Conservation (phyloP, 139 green algal species). For the Chlamydomonas asymmetrica region DNA sequence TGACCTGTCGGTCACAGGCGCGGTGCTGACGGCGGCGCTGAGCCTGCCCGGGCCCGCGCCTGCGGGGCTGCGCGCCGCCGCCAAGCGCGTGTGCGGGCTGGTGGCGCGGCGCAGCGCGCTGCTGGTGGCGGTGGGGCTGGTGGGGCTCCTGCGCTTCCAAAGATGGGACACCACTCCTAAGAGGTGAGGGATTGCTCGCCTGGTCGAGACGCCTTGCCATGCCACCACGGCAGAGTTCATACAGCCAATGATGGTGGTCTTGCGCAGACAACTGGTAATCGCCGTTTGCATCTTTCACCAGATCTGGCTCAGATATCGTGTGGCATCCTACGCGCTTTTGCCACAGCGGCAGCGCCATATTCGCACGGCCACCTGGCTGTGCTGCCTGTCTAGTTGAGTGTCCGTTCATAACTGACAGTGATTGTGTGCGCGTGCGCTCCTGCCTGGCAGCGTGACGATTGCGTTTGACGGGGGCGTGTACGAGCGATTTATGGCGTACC, state of each 20-base stretch:
- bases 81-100: conserved; percentile 61
- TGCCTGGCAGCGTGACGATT: conserved; percentile 22
- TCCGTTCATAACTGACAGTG: neutral
- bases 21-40: conserved; percentile 25
- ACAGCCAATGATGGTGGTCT: no score
- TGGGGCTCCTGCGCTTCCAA: conserved; percentile 56
- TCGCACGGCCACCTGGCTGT: no score
- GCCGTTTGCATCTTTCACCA: no score
- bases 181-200: neutral
- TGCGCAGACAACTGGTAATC: no score
- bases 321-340: no score
- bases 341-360: no score
- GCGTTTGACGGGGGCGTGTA: conserved; percentile 74
- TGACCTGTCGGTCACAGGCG: no score
- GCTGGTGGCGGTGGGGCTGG: conserved; percentile 61
- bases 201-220: no score
- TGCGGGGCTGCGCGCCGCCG: no score
- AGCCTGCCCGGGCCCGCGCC: neutral
- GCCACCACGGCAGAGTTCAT: no score
- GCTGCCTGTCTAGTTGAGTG: no score
- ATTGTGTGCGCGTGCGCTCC: neutral
- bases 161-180: conserved; percentile 23
- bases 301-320: no score
- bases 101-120: conserved; percentile 61
- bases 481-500: conserved; percentile 53